These are phyloP conservation scores for Erodium texanum DNA, from an alignment of 441 rosid species.

Conservation along the genomic window DNA sequence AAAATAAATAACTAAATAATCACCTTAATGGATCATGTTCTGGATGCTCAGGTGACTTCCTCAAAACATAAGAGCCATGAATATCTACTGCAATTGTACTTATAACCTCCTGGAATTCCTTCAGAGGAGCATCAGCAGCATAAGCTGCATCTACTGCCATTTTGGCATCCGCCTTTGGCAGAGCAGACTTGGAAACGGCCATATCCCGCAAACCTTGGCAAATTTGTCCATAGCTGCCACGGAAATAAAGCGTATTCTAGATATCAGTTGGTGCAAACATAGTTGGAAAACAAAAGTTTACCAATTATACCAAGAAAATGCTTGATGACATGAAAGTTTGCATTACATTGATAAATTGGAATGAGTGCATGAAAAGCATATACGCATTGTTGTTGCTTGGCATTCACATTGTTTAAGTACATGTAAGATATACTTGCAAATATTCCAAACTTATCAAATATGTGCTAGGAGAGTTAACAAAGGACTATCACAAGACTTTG, in stretches of 20 bases:
- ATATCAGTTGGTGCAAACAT: not conserved
- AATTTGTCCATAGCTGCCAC: constrained; percentile 55
- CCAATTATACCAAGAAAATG: not conserved
- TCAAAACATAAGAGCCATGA: constrained; percentile 53
- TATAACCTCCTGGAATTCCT: constrained; percentile 47
- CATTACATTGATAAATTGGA: not conserved
- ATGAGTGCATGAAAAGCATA: not conserved
- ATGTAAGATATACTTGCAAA: not conserved
- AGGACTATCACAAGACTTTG: not conserved
- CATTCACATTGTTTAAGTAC: not conserved
- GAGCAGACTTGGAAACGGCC: constrained; percentile 51
- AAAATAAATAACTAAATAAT: not conserved
- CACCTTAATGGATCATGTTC: constrained; percentile 66
- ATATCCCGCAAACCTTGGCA: constrained; percentile 53
- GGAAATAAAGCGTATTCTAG: constrained; percentile 8
- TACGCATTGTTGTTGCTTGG: not conserved
- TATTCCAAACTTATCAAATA: not conserved
- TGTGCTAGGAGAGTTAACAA: not conserved
- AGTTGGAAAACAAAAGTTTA: not conserved
- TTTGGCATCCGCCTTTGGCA: constrained; percentile 62
- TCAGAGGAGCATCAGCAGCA: constrained; percentile 53
- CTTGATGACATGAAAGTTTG: not conserved
- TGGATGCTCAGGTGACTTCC: constrained; percentile 61
- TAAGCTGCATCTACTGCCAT: constrained; percentile 43
- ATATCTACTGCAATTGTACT: constrained; percentile 48